These are phyloP conservation scores for Dalbergia oliveri DNA, from an alignment of 306 rosid species.

Conservation along the genomic window DNA sequence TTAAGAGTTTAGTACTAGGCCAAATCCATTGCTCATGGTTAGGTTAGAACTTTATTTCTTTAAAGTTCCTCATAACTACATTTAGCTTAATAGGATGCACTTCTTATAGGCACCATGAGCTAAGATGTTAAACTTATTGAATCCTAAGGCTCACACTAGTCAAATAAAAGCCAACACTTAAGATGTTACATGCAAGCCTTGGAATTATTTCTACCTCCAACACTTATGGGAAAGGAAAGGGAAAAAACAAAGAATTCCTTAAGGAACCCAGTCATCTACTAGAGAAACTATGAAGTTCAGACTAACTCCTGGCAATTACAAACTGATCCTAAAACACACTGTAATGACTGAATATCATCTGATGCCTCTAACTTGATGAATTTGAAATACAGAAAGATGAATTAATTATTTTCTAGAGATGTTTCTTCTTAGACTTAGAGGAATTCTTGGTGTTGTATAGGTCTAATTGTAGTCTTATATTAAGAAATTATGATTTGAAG, in stretches of 20 bases:
- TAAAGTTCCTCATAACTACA: too few species aligned
- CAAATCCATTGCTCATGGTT: too few species aligned
- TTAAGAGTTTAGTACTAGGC: too few species aligned
- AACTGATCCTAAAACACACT: not conserved
- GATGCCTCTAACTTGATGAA: conserved; percentile 10
- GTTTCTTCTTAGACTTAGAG: not conserved
- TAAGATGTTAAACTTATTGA: too few species aligned
- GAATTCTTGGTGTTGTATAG: conserved; percentile 11
- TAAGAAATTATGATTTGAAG: not conserved
- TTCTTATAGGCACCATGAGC: too few species aligned
- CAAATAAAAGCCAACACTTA: too few species aligned
- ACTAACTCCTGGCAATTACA: not conserved
- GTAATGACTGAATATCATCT: not conserved
- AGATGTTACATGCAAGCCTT: not conserved
- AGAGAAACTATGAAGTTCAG: not conserved
- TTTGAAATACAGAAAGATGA: conserved; percentile 5
- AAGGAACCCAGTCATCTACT: not conserved
- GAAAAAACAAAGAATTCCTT: not conserved
- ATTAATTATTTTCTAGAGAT: not conserved
- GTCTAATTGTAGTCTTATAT: not conserved
- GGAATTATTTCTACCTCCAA: too few species aligned
- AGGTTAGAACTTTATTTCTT: too few species aligned
- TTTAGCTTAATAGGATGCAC: too few species aligned
- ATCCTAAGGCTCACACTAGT: too few species aligned
- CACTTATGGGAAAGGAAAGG: too few species aligned